phyloP scores from a whole-genome alignment of 176 grass and related monocot species.

The Oryza meyeriana region DNA sequence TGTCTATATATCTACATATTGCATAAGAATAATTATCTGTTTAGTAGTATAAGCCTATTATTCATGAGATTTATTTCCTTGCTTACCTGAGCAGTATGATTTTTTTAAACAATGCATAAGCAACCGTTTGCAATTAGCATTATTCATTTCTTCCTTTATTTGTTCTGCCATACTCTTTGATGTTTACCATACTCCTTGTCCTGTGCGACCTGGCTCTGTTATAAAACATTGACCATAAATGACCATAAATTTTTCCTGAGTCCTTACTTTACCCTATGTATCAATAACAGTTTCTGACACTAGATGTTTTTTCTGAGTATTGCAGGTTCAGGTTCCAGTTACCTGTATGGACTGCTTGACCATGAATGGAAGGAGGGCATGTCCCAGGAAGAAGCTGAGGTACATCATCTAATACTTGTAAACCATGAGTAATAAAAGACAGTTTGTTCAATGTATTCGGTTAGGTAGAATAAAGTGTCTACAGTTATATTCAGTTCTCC shows the following conservation, averaged over 20 bases:
- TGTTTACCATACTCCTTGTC: background rate
- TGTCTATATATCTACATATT: background rate
- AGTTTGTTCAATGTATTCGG: background rate
- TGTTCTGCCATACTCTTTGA: background rate
- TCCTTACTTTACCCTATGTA: background rate
- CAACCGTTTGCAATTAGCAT: background rate
- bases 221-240: background rate
- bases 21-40: background rate
- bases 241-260: background rate
- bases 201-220: background rate
- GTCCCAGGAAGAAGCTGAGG: conserved; percentile 94
- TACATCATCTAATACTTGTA: conserved; percentile 7
- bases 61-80: background rate
- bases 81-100: background rate
- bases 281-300: background rate
- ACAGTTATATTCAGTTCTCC: background rate
- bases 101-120: background rate
- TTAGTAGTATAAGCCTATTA: background rate
- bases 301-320: background rate
- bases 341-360: conserved; percentile 87
- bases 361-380: conserved; percentile 96
- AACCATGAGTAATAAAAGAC: background rate
- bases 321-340: conserved; percentile 87
- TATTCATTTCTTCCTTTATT: background rate
- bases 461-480: background rate